Conservation (phyloP, 176 grass and related monocot genomes). For the bread wheat (Triticum aestivum) region DNA sequence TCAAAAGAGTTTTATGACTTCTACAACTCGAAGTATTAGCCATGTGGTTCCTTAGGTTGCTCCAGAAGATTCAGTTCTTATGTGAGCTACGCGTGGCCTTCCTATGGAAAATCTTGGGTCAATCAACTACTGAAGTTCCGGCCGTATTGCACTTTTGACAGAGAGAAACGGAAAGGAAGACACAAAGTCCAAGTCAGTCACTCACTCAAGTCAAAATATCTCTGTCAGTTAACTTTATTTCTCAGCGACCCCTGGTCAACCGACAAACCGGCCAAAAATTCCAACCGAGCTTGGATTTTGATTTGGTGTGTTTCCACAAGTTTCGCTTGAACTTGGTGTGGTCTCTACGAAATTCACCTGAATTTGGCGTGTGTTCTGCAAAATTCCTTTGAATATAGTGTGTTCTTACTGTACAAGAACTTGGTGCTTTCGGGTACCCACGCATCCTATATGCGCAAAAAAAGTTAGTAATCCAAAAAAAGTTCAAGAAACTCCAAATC, state of each 20-base stretch:
- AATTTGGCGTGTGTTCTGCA: neutral
- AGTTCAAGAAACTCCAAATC: no score
- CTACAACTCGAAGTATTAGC: neutral
- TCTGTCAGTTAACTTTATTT: neutral
- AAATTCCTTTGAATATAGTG: neutral
- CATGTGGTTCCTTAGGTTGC: neutral
- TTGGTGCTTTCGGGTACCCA: no score
- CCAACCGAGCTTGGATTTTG: neutral
- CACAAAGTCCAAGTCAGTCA: no score
- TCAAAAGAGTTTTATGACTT: neutral
- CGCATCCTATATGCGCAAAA: no score
- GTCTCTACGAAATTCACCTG: neutral
- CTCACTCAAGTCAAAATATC: neutral
- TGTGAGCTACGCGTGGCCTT: neutral
- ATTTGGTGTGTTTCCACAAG: neutral
- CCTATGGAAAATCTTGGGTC: neutral
- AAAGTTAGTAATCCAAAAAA: no score
- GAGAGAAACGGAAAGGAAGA: neutral
- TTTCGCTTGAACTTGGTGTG: neutral
- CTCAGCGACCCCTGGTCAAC: neutral
- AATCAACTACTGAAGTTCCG: no score
- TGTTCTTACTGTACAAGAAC: no score
- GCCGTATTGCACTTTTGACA: neutral
- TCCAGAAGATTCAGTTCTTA: neutral
- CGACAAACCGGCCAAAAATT: neutral